Percentiles rank a stretch among this genome's conserved stretches.
Evolutionary conservation across 805 yeast species (phyloP).

Genomic region (Cyberlindnera bimundalis): DNA sequence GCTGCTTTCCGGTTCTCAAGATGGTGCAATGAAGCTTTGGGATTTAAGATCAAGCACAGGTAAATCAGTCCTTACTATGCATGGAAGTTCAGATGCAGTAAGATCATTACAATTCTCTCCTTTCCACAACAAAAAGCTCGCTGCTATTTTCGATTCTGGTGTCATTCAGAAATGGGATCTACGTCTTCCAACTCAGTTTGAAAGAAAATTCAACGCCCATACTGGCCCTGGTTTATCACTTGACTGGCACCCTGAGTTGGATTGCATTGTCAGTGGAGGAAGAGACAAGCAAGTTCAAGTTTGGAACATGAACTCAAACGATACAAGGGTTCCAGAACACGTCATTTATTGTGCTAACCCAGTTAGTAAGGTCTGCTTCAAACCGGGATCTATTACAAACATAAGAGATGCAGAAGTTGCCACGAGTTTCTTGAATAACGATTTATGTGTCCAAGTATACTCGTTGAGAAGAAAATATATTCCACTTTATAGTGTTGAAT

Average conservation of each 20-base stretch:
- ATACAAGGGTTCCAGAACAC: conserved; percentile 54
- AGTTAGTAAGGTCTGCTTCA: conserved; percentile 74
- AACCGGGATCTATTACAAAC: conserved; percentile 36
- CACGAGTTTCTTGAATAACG: conserved; percentile 69
- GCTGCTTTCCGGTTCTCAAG: conserved; percentile 69
- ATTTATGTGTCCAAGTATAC: conserved; percentile 61
- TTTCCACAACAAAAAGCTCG: conserved; percentile 53
- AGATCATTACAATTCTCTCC: conserved; percentile 54
- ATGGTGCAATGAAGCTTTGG: conserved; percentile 75
- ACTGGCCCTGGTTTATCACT: conserved; percentile 86
- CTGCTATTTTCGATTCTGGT: conserved; percentile 87
- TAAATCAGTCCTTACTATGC: conserved; percentile 48
- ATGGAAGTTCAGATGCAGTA: conserved; percentile 68
- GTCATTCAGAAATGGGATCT: conserved; percentile 82
- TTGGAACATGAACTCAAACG: conserved; percentile 56
- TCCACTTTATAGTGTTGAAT: conserved; percentile 54
- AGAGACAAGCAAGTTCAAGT: conserved; percentile 80
- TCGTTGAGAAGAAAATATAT: conserved; percentile 66
- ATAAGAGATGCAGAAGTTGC: conserved; percentile 66
- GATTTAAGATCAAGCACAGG: conserved; percentile 51
- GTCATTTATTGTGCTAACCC: conserved; percentile 75
- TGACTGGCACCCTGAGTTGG: conserved; percentile 83
- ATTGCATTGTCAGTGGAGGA: conserved; percentile 87
- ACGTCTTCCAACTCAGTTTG: conserved; percentile 60
- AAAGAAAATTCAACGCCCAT: conserved; percentile 80